Percentiles rank a stretch among this genome's conserved stretches.
Evolutionary conservation across 768 basidiomycete genomes (phyloP).

Genomic region (Vararia minispora): DNA sequence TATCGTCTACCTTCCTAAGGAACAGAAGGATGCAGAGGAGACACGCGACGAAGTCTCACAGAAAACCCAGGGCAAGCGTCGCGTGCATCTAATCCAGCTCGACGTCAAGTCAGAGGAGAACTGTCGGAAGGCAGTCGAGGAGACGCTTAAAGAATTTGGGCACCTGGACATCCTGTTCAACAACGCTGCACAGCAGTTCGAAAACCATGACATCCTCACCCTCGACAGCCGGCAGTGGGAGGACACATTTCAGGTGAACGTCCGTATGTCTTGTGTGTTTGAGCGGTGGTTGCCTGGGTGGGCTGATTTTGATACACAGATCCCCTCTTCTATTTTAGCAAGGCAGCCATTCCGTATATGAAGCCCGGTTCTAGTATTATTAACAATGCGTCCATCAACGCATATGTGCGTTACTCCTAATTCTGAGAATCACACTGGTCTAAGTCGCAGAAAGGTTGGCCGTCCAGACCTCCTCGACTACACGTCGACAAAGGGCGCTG

Average conservation of each 20-base stretch:
- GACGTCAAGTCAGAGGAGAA: conserved; percentile 30
- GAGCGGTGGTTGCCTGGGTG: too few relatives aligned
- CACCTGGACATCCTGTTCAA: conserved; percentile 32
- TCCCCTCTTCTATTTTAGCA: conserved; percentile 35
- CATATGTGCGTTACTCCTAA: too few relatives aligned
- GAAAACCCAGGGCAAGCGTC: conserved; percentile 26
- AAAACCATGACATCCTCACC: conserved; percentile 24
- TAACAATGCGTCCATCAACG: conserved; percentile 35
- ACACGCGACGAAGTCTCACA: conserved; percentile 25
- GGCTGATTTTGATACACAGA: too few relatives aligned
- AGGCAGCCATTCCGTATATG: conserved; percentile 35
- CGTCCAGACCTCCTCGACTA: conserved; percentile 41
- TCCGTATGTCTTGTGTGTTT: too few relatives aligned
- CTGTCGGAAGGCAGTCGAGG: conserved; percentile 26
- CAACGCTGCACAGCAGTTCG: conserved; percentile 32
- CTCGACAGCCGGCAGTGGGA: conserved; percentile 32
- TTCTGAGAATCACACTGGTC: too few relatives aligned
- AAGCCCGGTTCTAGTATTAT: conserved; percentile 28
- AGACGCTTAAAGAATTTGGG: conserved; percentile 26
- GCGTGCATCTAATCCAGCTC: conserved; percentile 24
- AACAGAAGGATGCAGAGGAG: conserved; percentile 31
- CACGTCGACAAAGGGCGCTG: conserved; percentile 43
- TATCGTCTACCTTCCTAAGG: conserved; percentile 19
- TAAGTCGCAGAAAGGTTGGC: too few relatives aligned
- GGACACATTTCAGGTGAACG: conserved; percentile 26